Evolutionary conservation across 371 early-diverging fungal genomes (phyloP).

Genomic region (Actinomucor elegans): DNA sequence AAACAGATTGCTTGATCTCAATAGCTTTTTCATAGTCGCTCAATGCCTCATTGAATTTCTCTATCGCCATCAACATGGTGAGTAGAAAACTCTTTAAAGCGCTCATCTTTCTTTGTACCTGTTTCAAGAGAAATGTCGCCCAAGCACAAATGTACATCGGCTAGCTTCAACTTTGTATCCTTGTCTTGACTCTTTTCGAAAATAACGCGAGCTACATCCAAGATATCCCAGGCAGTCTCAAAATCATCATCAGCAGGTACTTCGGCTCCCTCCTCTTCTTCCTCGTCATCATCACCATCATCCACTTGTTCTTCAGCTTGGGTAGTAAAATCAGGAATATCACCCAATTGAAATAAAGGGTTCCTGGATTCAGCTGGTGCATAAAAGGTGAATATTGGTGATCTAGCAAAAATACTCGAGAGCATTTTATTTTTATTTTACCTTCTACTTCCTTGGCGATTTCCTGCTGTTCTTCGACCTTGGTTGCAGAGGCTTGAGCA

Average conservation of each 20-base stretch:
- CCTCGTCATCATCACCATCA: slow-evolving; percentile 44
- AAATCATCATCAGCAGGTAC: slow-evolving; percentile 73
- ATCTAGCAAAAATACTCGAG: neutral
- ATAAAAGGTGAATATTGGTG: neutral
- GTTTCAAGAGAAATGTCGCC: slow-evolving; percentile 89
- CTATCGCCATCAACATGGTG: too few species aligned
- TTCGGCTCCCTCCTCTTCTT: slow-evolving; percentile 30
- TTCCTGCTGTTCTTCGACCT: slow-evolving; percentile 16
- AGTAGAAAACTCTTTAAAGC: too few species aligned
- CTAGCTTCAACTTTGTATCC: slow-evolving; percentile 63
- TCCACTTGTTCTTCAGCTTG: slow-evolving; percentile 22
- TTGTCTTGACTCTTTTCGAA: slow-evolving; percentile 64
- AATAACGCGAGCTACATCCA: slow-evolving; percentile 85
- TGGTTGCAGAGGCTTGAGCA: slow-evolving; percentile 20
- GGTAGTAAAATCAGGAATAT: slow-evolving; percentile 49
- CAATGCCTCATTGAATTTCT: slow-evolving; percentile 82
- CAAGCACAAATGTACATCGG: slow-evolving; percentile 71
- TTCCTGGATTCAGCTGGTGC: slow-evolving; percentile 38
- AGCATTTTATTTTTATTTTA: neutral
- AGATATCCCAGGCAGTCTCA: slow-evolving; percentile 85
- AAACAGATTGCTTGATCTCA: slow-evolving; percentile 59
- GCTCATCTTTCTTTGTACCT: too few species aligned
- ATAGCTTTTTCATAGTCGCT: slow-evolving; percentile 74
- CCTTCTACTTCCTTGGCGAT: slow-evolving; percentile 9
- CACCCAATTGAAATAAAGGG: slow-evolving; percentile 53